Percentiles rank a stretch among this genome's conserved stretches.
Evolutionary conservation across 106 monocot genomes (phyloP).

Genomic region (Dioscorea alata): DNA sequence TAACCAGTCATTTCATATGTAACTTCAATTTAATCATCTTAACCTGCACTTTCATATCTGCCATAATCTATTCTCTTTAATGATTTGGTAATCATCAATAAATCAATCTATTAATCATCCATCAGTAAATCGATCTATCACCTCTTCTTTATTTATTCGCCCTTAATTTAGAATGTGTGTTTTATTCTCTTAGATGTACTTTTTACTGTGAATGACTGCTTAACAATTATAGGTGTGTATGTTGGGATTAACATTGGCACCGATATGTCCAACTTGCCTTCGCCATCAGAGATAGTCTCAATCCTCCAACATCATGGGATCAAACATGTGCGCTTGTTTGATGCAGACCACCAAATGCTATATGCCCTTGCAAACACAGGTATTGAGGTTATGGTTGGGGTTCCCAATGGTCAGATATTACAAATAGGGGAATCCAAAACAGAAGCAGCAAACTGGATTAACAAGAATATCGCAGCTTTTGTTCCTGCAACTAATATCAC

Average conservation of each 20-base stretch:
- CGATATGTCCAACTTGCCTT: conserved; percentile 45
- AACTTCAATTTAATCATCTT: too few species aligned
- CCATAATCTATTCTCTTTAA: too few species aligned
- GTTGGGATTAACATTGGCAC: conserved; percentile 72
- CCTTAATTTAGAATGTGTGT: background rate
- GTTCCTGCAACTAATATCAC: conserved; percentile 86
- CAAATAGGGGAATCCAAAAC: conserved; percentile 51
- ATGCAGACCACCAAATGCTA: conserved; percentile 71
- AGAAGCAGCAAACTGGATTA: conserved; percentile 76
- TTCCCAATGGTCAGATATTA: conserved; percentile 74
- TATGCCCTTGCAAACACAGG: conserved; percentile 80
- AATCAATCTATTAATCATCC: background rate
- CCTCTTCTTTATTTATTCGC: too few species aligned
- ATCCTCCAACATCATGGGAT: conserved; percentile 62
- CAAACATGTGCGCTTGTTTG: conserved; percentile 62
- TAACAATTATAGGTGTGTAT: conserved; percentile 46
- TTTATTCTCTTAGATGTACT: background rate
- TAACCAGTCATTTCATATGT: too few species aligned
- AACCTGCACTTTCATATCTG: too few species aligned
- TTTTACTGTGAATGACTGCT: background rate
- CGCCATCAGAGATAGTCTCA: conserved; percentile 57
- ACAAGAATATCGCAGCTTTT: conserved; percentile 64
- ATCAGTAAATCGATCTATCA: background rate
- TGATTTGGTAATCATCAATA: background rate
- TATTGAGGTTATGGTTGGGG: conserved; percentile 74